Conservation (phyloP, 192 early-diverging fungal genomes). For the Coemansia sp. region DNA sequence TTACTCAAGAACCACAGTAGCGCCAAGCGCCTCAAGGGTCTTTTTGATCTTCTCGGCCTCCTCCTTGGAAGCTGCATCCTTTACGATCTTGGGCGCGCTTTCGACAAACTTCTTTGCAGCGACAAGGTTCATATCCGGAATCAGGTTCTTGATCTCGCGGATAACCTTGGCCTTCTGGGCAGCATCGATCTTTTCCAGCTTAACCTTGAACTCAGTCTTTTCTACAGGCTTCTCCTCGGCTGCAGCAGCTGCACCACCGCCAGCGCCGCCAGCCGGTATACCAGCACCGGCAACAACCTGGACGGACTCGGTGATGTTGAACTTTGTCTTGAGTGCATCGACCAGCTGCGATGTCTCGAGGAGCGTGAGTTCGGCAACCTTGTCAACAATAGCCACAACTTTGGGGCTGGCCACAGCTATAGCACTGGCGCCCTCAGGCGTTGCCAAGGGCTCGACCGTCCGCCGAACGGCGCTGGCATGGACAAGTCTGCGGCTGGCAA, state of each 20-base stretch:
- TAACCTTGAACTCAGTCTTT: constrained; percentile 94
- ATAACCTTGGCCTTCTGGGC: constrained; percentile 97
- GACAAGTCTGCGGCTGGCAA: constrained; percentile 39
- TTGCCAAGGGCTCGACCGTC: constrained; percentile 60
- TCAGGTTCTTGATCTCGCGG: constrained; percentile 92
- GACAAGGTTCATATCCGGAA: constrained; percentile 92
- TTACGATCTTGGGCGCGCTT: constrained; percentile 93
- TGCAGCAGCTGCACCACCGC: constrained; percentile 63
- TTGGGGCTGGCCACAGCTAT: constrained; percentile 59
- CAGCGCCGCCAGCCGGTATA: constrained; percentile 51
- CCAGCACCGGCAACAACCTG: constrained; percentile 71
- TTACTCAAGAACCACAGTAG: constrained; percentile 89
- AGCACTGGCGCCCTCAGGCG: constrained; percentile 60
- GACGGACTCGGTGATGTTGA: constrained; percentile 95
- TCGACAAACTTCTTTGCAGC: constrained; percentile 99
- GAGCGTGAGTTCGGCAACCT: constrained; percentile 88
- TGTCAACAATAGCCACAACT: constrained; percentile 81
- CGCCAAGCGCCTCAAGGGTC: constrained; percentile 88
- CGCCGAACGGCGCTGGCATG: constrained; percentile 47
- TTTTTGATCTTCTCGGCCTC: constrained; percentile 99
- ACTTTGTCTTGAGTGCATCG: constrained; percentile 72
- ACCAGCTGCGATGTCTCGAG: constrained; percentile 93
- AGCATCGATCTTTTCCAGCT: constrained; percentile 92
- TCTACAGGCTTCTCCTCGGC: constrained; percentile 83
- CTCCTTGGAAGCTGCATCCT: constrained; percentile 84